Evolutionary conservation across 225 moss, liverwort and hornwort genomes (phyloP), one percentile per base, ranked within the genome.

Genomic region (Marchantia paleacea): DNA sequence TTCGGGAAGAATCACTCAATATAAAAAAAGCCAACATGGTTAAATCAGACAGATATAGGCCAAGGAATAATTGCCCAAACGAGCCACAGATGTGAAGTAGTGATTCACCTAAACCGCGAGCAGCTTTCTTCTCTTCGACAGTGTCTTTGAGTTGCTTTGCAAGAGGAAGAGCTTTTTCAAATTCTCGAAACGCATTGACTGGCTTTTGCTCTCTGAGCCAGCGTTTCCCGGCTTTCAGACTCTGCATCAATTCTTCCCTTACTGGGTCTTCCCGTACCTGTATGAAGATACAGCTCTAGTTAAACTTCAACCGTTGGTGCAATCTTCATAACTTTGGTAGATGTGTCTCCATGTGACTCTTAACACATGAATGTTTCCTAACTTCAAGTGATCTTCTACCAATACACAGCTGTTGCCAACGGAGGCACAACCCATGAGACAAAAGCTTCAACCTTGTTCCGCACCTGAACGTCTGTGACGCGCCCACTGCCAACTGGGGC

Each of bases 101-200:
- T 10, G 0, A 19, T 10, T 87, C 85, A 97, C 96, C 99, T 60
- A 99, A 82, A 77, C 99, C 99, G 54, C 99, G 89, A 72, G 91
- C 90, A 73, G 99, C 94, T 85, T 99, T 99, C 81, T 99, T 99
- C 90, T 99, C 90, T 83, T 95, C 94, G 14, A 91, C 91, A 19
- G 86, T n/a, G 85, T 99, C 94, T 55, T 85, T 78, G 62, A 95
- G 81, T 55, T 80, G 79, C 78, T 85, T 87, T 26, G 99, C 95
- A 54, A 99, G 65, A 57, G 79, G 73, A 65, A 86, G 77, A 66
- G 86, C 95, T 58, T 84, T 84, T 81, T 90, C 84, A 66, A 99
- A 99, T 82, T 94, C 89, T 71, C 69, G 81, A 86, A 88, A 94
- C 10, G 99, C 99, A 39, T 80, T 76, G 6, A 81, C 92, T 68